Base-by-base conservation (phyloP, 495 filamentous ascomycete species). In the Jackrogersella minutella region DNA sequence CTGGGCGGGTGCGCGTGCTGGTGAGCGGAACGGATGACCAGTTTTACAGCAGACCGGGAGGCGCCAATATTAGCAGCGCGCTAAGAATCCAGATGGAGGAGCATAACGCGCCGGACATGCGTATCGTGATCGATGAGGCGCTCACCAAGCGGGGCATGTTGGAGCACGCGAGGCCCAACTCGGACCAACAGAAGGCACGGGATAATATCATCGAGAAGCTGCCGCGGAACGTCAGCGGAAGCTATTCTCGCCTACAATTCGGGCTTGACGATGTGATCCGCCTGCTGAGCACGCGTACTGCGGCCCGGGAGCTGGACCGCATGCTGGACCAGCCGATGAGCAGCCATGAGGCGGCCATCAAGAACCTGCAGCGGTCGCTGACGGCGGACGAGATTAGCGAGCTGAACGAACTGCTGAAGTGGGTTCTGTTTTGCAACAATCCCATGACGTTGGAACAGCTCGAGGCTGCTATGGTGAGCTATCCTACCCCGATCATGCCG, bases 311-410 rank as follows among this genome's bases (percentile, higher is more conserved):
- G 16, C 47, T 51, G 8, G 47, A 51, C 16, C 47, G 28, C 16
- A 51, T 51, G 47, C 47, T 51, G 2, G 47, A 34, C 47, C 47
- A 51, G 28, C 28, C 47, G n/a, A 51, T 51, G 28, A 51, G 47
- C 28, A 51, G 47, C 21, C 47, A 51, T 21, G 47, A 51, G 47
- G 47, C 47, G 28, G 47, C 47, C 13, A 51, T 51, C 6, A 51
- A 34, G 28, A 34, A 33, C 30, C 30, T 51, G 6, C 47, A 51
- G 28, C 26, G 47, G 26, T 51, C 47, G n/a, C 47, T 51, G 14
- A 33, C 47, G 13, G 28, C 30, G 3, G 47, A 51, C 14, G 47
- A 51, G 28, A 51, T 51, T 14, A 30, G 8, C 26, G 47, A 51
- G 16, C 30, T 51, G 14, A 51, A 51, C 16, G 47, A 51, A 14